Conservation (phyloP, 805 yeast genomes). For the Suhomyces sp. region DNA sequence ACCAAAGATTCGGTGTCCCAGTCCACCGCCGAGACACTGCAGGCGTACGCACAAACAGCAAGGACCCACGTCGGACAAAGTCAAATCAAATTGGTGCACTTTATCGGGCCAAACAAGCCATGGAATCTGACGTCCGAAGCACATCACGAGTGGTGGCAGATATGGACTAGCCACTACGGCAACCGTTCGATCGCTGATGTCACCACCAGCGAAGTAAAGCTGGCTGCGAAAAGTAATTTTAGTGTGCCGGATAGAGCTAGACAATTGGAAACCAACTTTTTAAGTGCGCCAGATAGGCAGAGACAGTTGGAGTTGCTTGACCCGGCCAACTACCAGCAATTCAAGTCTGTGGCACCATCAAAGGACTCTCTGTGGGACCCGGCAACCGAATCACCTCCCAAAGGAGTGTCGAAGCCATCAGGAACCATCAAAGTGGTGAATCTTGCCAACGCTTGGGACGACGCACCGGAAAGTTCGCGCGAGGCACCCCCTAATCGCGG, state of each 20-base stretch:
- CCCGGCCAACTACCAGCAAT: conserved; percentile 29
- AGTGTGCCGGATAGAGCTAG: background rate
- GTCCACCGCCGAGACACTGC: background rate
- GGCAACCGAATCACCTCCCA: conserved; percentile 42
- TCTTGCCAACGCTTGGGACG: conserved; percentile 29
- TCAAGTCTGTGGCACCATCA: conserved; percentile 11
- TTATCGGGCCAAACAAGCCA: conserved; percentile 63
- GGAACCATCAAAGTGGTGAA: conserved; percentile 11
- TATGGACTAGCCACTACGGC: conserved; percentile 33
- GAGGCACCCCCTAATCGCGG: background rate
- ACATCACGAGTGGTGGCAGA: conserved; percentile 38
- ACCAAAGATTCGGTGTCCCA: background rate
- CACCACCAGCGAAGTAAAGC: background rate
- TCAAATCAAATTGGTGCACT: conserved; percentile 56
- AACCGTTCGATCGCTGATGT: conserved; percentile 22
- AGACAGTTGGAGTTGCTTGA: conserved; percentile 19
- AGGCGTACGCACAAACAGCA: conserved; percentile 21
- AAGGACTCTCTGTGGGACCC: conserved; percentile 44
- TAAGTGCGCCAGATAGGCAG: background rate
- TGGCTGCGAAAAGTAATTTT: background rate
- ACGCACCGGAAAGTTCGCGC: background rate
- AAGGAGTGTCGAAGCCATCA: background rate
- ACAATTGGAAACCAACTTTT: conserved; percentile 9
- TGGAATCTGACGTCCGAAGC: conserved; percentile 37
- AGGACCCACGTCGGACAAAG: conserved; percentile 14